Evolutionary conservation across 768 basidiomycete genomes (phyloP), one percentile per base, ranked within the genome.

Genomic region (Filobasidium wieringae): DNA sequence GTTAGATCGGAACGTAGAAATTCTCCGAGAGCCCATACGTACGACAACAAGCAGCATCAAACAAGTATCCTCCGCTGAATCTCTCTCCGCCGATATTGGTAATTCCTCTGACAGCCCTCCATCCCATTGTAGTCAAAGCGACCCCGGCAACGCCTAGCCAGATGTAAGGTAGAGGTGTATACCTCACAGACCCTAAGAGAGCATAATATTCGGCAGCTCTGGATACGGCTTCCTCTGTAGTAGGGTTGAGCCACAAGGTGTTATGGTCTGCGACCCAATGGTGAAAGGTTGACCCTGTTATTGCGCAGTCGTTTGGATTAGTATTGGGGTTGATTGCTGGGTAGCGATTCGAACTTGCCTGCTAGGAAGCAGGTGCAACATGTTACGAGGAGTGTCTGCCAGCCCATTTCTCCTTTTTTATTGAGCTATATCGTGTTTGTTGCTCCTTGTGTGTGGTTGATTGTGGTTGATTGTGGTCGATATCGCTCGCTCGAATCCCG

Each of bases 221-320:
- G 14, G 57, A 52, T 11, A 72, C 54, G 2, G 74, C 70, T 15
- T 69, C 63, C 11, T 65, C 32, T 7, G 74, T 73, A 8, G 71
- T 55, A 2, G 72, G 72, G 6, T 68, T 65, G 4, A 65, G 56
- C 72, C 72, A 74, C 30, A 74, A 67, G 17, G 69, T 65, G 57
- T 74, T 71, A 57, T 74, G 73, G 41, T 74, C 73, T 8, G 68
- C 72, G 51, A 71, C 70, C 71, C 71, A 72, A 57, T 71, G 69
- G 19, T 66, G 65, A 52, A 71, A 72, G 14, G 71, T 72, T 2
- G 71, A 68, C 2, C 71, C 71, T 72, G 58, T 27, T 40, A 45
- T 6, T 8, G 24, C 30, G 19, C n/a, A 22, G 32, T 27, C 27
- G 8, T 4, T 47, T 11, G 8, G 26, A n/a, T 30, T n/a, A 32